Conservation (phyloP, 1,139 yeast genomes). For the Saccharomyces hybrid region DNA sequence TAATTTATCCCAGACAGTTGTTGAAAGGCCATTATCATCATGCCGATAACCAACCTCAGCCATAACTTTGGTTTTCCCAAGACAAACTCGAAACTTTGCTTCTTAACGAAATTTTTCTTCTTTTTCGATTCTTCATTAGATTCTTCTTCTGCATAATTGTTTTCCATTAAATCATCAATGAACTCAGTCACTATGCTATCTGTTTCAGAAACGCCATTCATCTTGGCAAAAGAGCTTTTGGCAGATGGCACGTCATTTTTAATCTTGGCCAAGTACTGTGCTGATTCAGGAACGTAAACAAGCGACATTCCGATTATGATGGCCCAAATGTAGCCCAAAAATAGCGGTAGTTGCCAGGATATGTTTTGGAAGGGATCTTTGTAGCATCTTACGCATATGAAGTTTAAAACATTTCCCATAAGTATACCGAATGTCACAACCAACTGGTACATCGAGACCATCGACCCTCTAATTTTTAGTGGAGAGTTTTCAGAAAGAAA, state of each 20-base stretch:
- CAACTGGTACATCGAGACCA: slow-evolving; percentile 50
- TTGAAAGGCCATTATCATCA: slow-evolving; percentile 49
- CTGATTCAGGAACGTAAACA: slow-evolving; percentile 46
- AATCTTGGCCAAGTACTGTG: slow-evolving; percentile 39
- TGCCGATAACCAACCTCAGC: slow-evolving; percentile 44
- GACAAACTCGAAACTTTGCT: slow-evolving; percentile 38
- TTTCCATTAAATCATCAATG: slow-evolving; percentile 35
- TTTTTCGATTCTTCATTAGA: slow-evolving; percentile 36
- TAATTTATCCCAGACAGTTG: slow-evolving; percentile 54
- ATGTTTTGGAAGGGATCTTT: slow-evolving; percentile 26
- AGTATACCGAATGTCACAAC: slow-evolving; percentile 50
- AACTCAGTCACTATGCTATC: slow-evolving; percentile 39
- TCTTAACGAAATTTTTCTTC: slow-evolving; percentile 11
- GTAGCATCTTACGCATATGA: slow-evolving; percentile 35
- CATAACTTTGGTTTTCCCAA: slow-evolving; percentile 42
- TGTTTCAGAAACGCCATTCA: slow-evolving; percentile 39
- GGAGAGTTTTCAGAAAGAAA: slow-evolving; percentile 51
- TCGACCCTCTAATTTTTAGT: slow-evolving; percentile 45
- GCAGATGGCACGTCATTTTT: slow-evolving; percentile 31
- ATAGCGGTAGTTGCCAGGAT: slow-evolving; percentile 44
- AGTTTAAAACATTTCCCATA: slow-evolving; percentile 47
- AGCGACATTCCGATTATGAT: slow-evolving; percentile 39
- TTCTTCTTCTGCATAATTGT: slow-evolving; percentile 20
- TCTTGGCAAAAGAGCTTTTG: slow-evolving; percentile 39
- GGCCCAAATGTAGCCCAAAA: slow-evolving; percentile 43